A percentile compares a stretch with the other conserved stretches of the same genome.
Evolutionary conservation across 2,329 filamentous ascomycete genomes (phyloP).

Genomic region (Colletotrichum truncatum): DNA sequence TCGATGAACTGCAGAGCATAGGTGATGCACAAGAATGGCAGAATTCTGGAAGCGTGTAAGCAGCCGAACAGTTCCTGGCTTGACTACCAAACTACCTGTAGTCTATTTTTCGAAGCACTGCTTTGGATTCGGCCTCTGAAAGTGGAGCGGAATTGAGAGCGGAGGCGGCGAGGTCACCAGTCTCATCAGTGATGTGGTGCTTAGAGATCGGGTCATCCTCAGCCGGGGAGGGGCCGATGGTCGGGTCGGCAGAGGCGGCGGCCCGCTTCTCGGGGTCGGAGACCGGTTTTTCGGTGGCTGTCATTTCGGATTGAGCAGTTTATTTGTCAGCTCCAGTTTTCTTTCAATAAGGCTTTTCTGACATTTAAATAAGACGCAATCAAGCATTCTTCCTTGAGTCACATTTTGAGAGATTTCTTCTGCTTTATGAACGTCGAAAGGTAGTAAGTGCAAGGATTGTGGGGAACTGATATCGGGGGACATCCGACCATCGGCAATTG

Average conservation of each 20-base stretch:
- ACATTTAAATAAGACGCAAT: background rate
- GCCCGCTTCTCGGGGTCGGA: constrained; percentile 25
- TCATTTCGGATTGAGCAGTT: background rate
- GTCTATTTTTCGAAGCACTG: constrained; percentile 10
- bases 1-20: constrained; percentile 44
- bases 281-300: background rate
- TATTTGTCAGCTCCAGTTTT: background rate
- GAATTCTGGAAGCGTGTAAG: background rate
- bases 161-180: constrained; percentile 19
- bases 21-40: constrained; percentile 37
- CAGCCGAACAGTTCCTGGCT: too few species aligned
- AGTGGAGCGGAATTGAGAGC: constrained; percentile 9
- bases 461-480: constrained; percentile 8
- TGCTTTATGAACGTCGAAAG: constrained; percentile 6
- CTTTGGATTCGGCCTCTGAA: constrained; percentile 6
- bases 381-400: background rate
- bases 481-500: constrained; percentile 22
- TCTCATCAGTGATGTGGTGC: constrained; percentile 24
- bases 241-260: background rate
- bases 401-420: background rate
- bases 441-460: background rate
- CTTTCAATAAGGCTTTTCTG: background rate
- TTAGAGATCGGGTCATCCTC: constrained; percentile 16
- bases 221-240: background rate
- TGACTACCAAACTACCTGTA: background rate